Conservation (phyloP, 768 basidiomycete genomes). For the Podaxis sp. region DNA sequence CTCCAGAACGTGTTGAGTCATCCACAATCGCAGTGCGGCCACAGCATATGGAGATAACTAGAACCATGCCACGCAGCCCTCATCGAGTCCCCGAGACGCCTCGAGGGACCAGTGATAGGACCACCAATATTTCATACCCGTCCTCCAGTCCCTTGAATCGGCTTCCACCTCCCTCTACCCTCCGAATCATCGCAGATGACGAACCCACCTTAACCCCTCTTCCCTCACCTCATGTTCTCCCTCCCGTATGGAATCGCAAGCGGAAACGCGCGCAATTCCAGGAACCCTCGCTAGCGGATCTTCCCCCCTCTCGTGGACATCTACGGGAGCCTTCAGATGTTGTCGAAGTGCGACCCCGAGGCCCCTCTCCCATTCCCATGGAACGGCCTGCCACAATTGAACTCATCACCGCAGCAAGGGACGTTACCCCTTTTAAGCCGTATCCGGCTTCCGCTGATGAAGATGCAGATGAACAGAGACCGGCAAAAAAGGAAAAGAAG, state of each 20-base stretch:
- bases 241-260: conserved; percentile 2
- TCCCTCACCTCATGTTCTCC: not conserved
- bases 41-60: not conserved
- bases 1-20: not conserved
- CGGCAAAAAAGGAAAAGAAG: conserved; percentile 9
- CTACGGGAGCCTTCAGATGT: not conserved
- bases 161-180: not conserved
- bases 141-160: not conserved
- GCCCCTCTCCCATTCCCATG: not conserved
- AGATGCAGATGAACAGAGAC: not conserved
- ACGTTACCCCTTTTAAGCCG: not conserved
- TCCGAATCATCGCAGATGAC: not conserved
- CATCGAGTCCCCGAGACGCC: not conserved
- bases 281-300: not conserved
- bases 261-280: conserved; percentile 1
- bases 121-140: not conserved
- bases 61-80: not conserved
- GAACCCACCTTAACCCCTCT: not conserved
- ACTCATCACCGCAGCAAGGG: not conserved
- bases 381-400: not conserved
- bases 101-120: not conserved
- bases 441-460: not conserved
- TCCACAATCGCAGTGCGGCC: not conserved
- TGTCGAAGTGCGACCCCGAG: not conserved
- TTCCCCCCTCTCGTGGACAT: no score